Conservation (phyloP, 257 asterid species). For the Solanum lycopersicoides region DNA sequence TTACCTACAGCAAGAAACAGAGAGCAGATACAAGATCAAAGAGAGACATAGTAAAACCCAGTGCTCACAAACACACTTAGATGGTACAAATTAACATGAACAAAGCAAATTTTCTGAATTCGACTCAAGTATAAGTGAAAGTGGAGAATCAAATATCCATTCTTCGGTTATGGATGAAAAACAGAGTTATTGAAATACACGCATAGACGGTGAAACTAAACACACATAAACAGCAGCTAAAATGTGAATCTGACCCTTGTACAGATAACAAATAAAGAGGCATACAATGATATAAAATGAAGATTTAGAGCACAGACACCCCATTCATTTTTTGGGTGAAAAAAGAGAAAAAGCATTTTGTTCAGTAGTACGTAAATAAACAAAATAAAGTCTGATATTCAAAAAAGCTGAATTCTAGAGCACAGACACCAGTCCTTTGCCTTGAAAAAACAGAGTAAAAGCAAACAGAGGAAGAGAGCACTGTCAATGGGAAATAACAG, state of each 20-base stretch:
- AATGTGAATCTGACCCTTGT: background rate
- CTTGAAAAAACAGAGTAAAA: background rate
- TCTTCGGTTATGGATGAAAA: background rate
- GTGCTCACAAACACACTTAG: background rate
- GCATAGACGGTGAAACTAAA: background rate
- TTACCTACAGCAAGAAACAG: too few species aligned
- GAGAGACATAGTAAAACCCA: too few species aligned
- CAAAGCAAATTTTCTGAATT: background rate
- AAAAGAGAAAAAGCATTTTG: background rate
- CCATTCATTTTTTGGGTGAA: background rate
- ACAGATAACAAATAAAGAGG: background rate
- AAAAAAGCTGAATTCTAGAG: background rate
- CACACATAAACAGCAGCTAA: background rate
- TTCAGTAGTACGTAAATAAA: background rate
- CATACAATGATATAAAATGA: background rate
- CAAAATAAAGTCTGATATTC: background rate
- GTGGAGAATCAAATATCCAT: background rate
- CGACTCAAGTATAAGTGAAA: background rate
- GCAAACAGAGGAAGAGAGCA: background rate
- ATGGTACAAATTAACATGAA: background rate
- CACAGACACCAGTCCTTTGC: background rate
- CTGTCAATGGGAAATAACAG: background rate
- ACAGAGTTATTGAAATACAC: background rate
- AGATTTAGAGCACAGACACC: background rate
- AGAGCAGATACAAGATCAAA: too few species aligned